Evolutionary conservation across 805 yeast species (phyloP), one percentile per base, ranked within the genome.

Genomic region (Candida maris): DNA sequence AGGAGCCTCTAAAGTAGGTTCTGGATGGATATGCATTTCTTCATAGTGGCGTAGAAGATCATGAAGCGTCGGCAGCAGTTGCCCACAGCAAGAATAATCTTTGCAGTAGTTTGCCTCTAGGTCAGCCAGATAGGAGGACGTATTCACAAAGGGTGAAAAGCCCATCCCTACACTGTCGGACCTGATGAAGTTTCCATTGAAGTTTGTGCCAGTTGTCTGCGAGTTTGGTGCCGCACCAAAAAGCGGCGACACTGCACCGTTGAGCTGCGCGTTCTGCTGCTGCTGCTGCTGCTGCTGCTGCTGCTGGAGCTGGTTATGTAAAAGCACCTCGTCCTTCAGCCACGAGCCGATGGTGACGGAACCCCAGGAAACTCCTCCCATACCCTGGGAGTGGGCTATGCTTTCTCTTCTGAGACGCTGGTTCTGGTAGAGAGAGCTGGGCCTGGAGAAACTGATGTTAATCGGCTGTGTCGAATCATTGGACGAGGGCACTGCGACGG

Each of bases 301-400:
- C 38, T 43, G 45, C 27, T 45, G 51, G 24, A 47, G 49, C 19
- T 46, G 54, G 18, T 45, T 48, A 32, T 53, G 40, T 67, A 82
- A 73, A 78, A 84, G 71, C 14, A 84, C 91, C 55, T 91, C 98
- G 59, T 91, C 97, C 56, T 88, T 84, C 17, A 91, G 68, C 98
- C 98, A 91, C 12, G 93, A 81, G 10, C 97, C 97, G 20, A 91
- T 88, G 19, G 95, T 83, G 39, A 89, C 78, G 3, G 95, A 88
- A 16, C 97, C 97, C 96, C 97, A 91, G 6, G 95, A 82, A 22
- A 91, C 85, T 31, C 97, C 98, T 29, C 97, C 97, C 81, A 93
- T 85, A 8, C 97, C 97, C 58, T 87, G 96, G 2, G 96, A 83
- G 59, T 91, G 97, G 20, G 97, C 96, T 40, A 93, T 79, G 39